A percentile compares a stretch with the other conserved stretches of the same genome.
These are phyloP conservation scores for Fomes fomentarius DNA, from an alignment of 1,284 basidiomycete genomes.

Conservation along the genomic window DNA sequence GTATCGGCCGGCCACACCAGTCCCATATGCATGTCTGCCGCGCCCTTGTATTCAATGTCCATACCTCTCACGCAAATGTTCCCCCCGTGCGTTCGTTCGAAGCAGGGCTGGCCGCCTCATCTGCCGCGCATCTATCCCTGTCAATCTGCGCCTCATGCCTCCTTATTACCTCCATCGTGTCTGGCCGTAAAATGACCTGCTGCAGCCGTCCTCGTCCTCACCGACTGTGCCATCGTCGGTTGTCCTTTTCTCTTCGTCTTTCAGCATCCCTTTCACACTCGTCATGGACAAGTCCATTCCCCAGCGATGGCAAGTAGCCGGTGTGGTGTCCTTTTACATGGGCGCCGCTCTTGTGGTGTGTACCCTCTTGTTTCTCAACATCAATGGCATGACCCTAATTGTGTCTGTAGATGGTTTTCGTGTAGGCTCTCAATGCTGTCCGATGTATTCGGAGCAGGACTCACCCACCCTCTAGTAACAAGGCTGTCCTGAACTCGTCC, in stretches of 20 bases:
- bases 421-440: constrained; percentile 41
- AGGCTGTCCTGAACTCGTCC: constrained; percentile 70
- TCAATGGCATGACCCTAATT: too few relatives aligned
- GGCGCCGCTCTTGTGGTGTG: constrained; percentile 69
- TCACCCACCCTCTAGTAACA: constrained; percentile 50
- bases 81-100: background rate
- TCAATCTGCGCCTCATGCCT: constrained; percentile 14
- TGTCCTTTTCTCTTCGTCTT: background rate
- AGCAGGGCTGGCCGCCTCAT: constrained; percentile 5
- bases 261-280: constrained; percentile 3
- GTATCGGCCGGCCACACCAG: background rate
- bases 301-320: constrained; percentile 55
- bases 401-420: constrained; percentile 65
- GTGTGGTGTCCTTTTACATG: constrained; percentile 82
- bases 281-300: constrained; percentile 37
- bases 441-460: background rate
- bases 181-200: constrained; percentile 3
- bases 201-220: background rate
- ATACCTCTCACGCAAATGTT: constrained; percentile 2
- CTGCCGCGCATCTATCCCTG: constrained; percentile 8
- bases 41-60: too few relatives aligned
- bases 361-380: too few relatives aligned
- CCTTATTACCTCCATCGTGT: constrained; percentile 8
- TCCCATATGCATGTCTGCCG: background rate
- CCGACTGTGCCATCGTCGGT: background rate